Base-by-base conservation (phyloP, 2,329 filamentous ascomycete species). In the Stemphylium beticola region DNA sequence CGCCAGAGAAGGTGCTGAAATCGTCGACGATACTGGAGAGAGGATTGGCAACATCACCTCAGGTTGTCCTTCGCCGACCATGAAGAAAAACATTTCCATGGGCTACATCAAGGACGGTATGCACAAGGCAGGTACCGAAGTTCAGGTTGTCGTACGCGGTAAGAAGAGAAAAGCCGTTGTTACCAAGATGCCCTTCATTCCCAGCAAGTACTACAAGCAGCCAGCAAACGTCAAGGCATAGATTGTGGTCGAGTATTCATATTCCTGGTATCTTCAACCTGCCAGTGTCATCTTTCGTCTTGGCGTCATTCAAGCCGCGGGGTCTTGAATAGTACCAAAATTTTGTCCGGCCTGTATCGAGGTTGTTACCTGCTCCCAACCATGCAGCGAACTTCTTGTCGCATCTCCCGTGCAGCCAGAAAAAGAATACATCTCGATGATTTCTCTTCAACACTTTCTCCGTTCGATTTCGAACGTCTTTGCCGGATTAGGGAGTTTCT, bases 21-120 rank as follows among this genome's bases (percentile, higher is more conserved):
- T 99, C 58, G 81, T 93, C 29, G 81, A 83, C 64, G 79, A 83
- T 55, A 82, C 85, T 5, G 86, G 85, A 29, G 74, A 88, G 64
- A 84, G 85, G 65, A 83, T 98, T 50, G 95, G 95, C 12, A 83
- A 81, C 32, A 82, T 99, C 58, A 99, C 95, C 4, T 96, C 91
- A 65, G 95, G 95, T 14, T 91, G 92, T 62, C 95, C 95, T 0
- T 93, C 89, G 71, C 95, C 95, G 2, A 91, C 89, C 0, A 79
- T 97, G 42, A 87, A 88, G 61, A 89, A 89, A 81, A 97, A 98
- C 76, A 93, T 99, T 59, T 92, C 93, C 52, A 99, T 99, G 95
- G 95, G 88, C 0, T 96, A 96, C 72, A 82, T 97, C 71, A 86
- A 87, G 76, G 87, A 90, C 60, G 91, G 91, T 0, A 78, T 88